These are phyloP conservation scores for Carex myosuroides DNA, from an alignment of 176 grass and related monocot species.

Conservation along the genomic window DNA sequence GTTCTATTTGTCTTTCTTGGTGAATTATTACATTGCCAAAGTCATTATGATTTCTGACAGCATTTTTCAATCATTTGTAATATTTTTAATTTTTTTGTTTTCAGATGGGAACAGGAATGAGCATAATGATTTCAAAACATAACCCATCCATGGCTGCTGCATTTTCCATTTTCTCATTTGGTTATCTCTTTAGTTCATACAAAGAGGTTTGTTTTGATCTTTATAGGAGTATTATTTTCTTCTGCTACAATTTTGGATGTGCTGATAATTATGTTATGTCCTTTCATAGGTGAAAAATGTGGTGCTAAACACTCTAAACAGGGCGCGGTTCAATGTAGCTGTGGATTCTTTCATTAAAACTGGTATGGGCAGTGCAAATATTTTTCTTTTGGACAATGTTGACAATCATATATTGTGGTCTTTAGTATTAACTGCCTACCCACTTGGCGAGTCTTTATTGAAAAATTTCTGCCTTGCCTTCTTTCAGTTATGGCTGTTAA, in stretches of 20 bases:
- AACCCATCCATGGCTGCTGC: slow-evolving; percentile 86
- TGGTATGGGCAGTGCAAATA: slow-evolving; percentile 37
- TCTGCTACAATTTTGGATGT: background rate
- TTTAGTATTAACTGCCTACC: background rate
- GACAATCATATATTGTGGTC: background rate
- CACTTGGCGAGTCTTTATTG: background rate
- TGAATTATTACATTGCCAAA: background rate
- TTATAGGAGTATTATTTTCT: background rate
- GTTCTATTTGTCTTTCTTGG: background rate
- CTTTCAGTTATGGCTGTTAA: background rate
- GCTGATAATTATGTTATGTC: slow-evolving; percentile 16
- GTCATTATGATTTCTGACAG: background rate
- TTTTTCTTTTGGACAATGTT: background rate
- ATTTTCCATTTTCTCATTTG: slow-evolving; percentile 81
- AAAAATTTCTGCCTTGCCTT: background rate
- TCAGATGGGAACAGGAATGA: slow-evolving; percentile 90
- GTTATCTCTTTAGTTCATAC: slow-evolving; percentile 93
- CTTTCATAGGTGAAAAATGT: slow-evolving; percentile 86
- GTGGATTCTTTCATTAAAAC: slow-evolving; percentile 99
- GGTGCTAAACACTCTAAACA: slow-evolving; percentile 96
- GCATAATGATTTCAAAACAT: slow-evolving; percentile 89
- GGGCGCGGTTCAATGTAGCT: slow-evolving; percentile 86
- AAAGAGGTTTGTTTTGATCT: slow-evolving; percentile 58
- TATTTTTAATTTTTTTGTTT: slow-evolving; percentile 4
- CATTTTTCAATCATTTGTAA: background rate